Conservation (phyloP, 306 rosid species). For the Lagenaria siceraria region DNA sequence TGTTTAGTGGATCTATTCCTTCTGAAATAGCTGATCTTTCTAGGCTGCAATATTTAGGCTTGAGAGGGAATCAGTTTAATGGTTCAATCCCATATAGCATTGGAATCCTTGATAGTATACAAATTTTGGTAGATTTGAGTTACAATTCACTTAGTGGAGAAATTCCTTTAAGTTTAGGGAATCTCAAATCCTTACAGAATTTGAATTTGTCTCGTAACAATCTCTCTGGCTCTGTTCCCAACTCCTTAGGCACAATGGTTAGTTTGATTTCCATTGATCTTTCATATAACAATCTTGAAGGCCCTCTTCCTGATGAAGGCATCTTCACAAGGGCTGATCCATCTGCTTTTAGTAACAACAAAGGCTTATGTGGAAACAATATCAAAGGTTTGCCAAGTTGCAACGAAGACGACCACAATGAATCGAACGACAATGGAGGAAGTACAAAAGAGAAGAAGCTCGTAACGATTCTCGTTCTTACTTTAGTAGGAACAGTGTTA, state of each 20-base stretch:
- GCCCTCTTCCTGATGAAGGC: conserved; percentile 22
- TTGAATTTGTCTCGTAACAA: conserved; percentile 40
- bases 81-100: conserved; percentile 36
- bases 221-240: conserved; percentile 33
- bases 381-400: conserved; percentile 21
- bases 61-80: conserved; percentile 30
- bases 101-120: conserved; percentile 27
- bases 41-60: conserved; percentile 19
- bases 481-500: conserved; percentile 15
- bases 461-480: conserved; percentile 6
- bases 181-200: conserved; percentile 28
- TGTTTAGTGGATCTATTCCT: conserved; percentile 32
- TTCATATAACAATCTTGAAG: conserved; percentile 39
- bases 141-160: conserved; percentile 30
- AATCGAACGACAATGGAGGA: background rate
- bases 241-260: conserved; percentile 18
- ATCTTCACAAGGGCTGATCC: conserved; percentile 9
- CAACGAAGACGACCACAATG: background rate
- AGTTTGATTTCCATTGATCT: conserved; percentile 29
- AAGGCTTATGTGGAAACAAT: conserved; percentile 18
- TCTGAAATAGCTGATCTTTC: conserved; percentile 11
- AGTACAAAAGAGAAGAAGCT: background rate
- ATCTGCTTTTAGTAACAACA: conserved; percentile 27
- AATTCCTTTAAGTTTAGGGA: conserved; percentile 24
- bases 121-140: conserved; percentile 35